Percentiles rank a stretch among this genome's conserved stretches.
phyloP scores from a whole-genome alignment of 169 alveolate species.

The Amoebophrya sp. region DNA sequence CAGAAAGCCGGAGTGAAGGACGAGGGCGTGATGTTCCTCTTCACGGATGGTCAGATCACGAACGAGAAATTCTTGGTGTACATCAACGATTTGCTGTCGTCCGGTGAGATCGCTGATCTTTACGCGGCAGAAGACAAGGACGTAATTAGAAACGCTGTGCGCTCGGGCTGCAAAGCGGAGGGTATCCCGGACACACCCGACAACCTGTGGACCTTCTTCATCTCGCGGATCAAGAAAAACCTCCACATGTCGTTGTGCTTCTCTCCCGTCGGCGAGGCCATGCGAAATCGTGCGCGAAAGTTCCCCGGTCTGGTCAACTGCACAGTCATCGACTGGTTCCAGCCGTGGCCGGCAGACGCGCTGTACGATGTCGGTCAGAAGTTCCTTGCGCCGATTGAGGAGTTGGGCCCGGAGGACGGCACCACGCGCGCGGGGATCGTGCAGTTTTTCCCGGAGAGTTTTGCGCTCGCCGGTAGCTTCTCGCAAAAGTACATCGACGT shows the following conservation, averaged over 20 bases:
- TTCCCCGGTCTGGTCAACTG: slow-evolving; percentile 89
- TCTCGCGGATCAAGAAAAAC: slow-evolving; percentile 81
- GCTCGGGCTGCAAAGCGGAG: slow-evolving; percentile 43
- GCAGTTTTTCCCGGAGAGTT: slow-evolving; percentile 78
- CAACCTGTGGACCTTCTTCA: slow-evolving; percentile 84
- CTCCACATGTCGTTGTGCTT: slow-evolving; percentile 88
- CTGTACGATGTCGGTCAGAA: slow-evolving; percentile 78
- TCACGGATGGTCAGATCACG: slow-evolving; percentile 84
- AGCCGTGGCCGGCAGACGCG: slow-evolving; percentile 92
- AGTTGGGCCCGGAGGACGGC: slow-evolving; percentile 68
- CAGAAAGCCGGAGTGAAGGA: slow-evolving; percentile 77
- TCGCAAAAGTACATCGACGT: slow-evolving; percentile 39
- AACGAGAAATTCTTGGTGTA: slow-evolving; percentile 80
- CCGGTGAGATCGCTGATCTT: slow-evolving; percentile 86
- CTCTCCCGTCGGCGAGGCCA: slow-evolving; percentile 88
- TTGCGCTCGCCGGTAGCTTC: slow-evolving; percentile 63
- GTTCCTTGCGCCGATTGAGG: slow-evolving; percentile 66
- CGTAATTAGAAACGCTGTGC: slow-evolving; percentile 64
- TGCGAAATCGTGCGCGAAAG: slow-evolving; percentile 82
- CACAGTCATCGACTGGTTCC: slow-evolving; percentile 89
- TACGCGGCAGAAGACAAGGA: slow-evolving; percentile 86
- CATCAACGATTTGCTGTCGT: slow-evolving; percentile 81
- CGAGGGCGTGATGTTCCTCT: slow-evolving; percentile 82
- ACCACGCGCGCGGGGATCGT: slow-evolving; percentile 64
- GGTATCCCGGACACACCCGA: slow-evolving; percentile 72